Base-by-base conservation (phyloP, 306 rosid species). In the Castanea mollissima region DNA sequence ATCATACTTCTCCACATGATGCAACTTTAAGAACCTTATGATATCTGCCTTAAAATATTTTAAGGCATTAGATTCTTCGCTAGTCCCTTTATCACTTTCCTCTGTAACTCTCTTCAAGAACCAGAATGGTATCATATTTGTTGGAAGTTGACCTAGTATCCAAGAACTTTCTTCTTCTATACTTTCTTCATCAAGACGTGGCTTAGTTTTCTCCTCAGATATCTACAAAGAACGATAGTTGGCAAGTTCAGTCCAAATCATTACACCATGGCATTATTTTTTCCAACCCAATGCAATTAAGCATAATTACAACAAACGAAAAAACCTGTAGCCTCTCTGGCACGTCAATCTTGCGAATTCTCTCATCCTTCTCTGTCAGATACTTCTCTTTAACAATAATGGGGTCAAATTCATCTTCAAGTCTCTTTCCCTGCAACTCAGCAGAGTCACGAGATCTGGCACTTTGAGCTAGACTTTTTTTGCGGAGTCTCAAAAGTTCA, bases 321-420 rank as follows among this genome's bases (percentile, higher is more conserved):
- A 46, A 74, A 69, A 95, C 99, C 99, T 93, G 99, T 93, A 91
- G 91, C 87, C 99, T 95, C 87, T 95, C 99, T 0, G 99, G 99
- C 79, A 89, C 75, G 79, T 95, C 99, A 64, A 82, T 69, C 84
- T 91, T 89, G 84, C 96, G 89, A 79, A 95, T 90, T 57, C n/a
- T 90, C 83, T 93, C 93, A 79, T 95, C 99, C 81, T 88, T 90
- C 86, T 88, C 87, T 11, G 98, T 95, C 99, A 95, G 93, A 73
- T 91, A 95, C 86, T 91, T 95, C 81, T 93, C 98, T 11, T 92
- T 87, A 38, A 95, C 86, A 76, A 95, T 82, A 84, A 82, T 81
- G 3, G 99, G 99, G 77, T 95, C 99, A 86, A 95, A 95, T 79
- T 93, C 97, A 85, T 95, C 97, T 83, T 91, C 99, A 79, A 95